phyloP scores from a whole-genome alignment of 768 basidiomycete genomes.

The Termitomyces bulborhizus region DNA sequence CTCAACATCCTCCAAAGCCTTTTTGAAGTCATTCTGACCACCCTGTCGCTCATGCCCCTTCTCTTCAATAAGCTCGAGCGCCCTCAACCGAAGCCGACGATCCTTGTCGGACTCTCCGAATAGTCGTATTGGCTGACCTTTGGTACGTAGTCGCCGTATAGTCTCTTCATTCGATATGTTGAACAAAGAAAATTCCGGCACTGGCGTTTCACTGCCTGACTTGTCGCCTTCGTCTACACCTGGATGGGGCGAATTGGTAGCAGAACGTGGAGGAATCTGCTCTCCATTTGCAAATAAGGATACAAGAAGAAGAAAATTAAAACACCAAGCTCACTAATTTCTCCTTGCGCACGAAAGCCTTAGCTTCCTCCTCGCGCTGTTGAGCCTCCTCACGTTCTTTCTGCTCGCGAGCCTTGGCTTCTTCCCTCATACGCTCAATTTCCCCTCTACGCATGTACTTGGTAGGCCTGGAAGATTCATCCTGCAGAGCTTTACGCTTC shows the following conservation, averaged over 20 bases:
- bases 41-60: conserved; percentile 72
- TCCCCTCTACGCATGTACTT: conserved; percentile 94
- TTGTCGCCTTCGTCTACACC: conserved; percentile 22
- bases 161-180: conserved; percentile 94
- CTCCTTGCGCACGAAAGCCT: conserved; percentile 24
- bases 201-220: conserved; percentile 26
- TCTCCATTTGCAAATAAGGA: conserved; percentile 41
- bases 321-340: conserved; percentile 37
- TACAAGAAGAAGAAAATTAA: conserved; percentile 1
- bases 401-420: conserved; percentile 31
- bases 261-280: conserved; percentile 35
- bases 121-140: conserved; percentile 90
- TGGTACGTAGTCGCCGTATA: conserved; percentile 78
- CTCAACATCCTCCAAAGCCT: conserved; percentile 83
- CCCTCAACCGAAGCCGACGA: conserved; percentile 79
- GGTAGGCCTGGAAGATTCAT: conserved; percentile 45
- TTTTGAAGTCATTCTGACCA: conserved; percentile 94
- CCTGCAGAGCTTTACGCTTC: conserved; percentile 74
- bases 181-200: conserved; percentile 53
- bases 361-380: conserved; percentile 19
- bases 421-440: conserved; percentile 64
- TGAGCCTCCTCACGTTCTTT: conserved; percentile 15
- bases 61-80: conserved; percentile 93
- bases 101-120: conserved; percentile 97
- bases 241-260: conserved; percentile 36